Conservation (phyloP, 805 yeast genomes). For the Lachancea sp. region DNA sequence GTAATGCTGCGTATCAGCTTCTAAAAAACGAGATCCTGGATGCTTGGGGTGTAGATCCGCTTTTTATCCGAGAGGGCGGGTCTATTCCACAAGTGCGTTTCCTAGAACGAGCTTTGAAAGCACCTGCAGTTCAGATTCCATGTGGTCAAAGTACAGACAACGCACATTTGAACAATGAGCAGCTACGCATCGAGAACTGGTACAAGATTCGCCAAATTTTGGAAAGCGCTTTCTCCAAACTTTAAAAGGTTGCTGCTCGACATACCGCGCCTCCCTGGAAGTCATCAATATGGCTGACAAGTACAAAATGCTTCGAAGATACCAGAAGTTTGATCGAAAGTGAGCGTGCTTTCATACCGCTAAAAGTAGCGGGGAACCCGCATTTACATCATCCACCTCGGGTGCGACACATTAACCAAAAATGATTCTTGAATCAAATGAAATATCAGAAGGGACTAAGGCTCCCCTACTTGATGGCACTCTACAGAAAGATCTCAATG, state of each 20-base stretch:
- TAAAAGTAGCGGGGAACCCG: too few species aligned
- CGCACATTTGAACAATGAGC: slow-evolving; percentile 87
- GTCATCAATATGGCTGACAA: too few species aligned
- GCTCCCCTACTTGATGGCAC: not conserved
- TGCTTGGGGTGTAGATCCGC: slow-evolving; percentile 78
- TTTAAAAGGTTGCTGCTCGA: slow-evolving; percentile 17
- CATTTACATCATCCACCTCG: not conserved
- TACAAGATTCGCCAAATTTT: slow-evolving; percentile 65
- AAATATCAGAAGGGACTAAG: not conserved
- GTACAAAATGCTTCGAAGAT: too few species aligned
- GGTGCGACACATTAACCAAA: not conserved
- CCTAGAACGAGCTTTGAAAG: slow-evolving; percentile 71
- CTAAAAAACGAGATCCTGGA: slow-evolving; percentile 52
- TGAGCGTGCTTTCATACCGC: too few species aligned
- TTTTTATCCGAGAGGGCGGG: slow-evolving; percentile 92
- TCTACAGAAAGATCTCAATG: too few species aligned
- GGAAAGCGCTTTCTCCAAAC: slow-evolving; percentile 43
- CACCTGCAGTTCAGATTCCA: slow-evolving; percentile 93
- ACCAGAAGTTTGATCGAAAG: too few species aligned
- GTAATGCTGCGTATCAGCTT: slow-evolving; percentile 64
- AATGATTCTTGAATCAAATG: not conserved
- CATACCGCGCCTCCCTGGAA: too few species aligned
- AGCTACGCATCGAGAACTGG: slow-evolving; percentile 70
- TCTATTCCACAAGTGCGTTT: slow-evolving; percentile 87
- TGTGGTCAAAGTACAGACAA: slow-evolving; percentile 94